Base-by-base conservation (phyloP, 2,329 filamentous ascomycete species). In the Botryotinia globosa region DNA sequence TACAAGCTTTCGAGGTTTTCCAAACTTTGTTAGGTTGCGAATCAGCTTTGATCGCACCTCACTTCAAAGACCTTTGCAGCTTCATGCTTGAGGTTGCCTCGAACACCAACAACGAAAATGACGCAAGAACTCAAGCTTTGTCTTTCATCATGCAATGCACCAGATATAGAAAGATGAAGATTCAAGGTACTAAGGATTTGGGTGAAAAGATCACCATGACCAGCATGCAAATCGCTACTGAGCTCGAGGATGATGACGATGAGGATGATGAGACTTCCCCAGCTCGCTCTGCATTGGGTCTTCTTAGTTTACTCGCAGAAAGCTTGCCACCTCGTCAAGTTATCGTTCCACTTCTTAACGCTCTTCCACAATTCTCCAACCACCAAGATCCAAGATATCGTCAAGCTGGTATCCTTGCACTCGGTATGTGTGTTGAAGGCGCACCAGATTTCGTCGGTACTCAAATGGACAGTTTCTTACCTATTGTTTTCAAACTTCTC, bases 391-490 rank as follows among this genome's bases (percentile, higher is more conserved):
- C 94, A 51, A 90, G 93, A 78, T 92, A 92, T 84, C 91, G 95
- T 74, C 92, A 95, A 83, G 94, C 95, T 71, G 94, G 93, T 83
- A 96, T 98, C 80, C 87, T 98, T 75, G 92, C 95, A 66, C 88
- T 99, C 8, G 95, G 95, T 74, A 97, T 95, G 85, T 95, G 93
- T 78, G 95, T 97, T 70, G 96, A 98, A 85, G 96, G 96, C 78
- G 95, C 96, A 44, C 96, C 96, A 25, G 96, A 99, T 82, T 99
- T 98, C 83, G 94, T 98, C 80, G 94, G 93, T 76, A 97, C 94
- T 32, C 96, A 99, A 83, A 89, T 98, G 75, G 87, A 91, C 79
- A 88, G 91, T 76, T 92, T 98, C 77, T 89, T 98, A 81, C 96
- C 96, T 66, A 87, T 93, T 77, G 90, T 98, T 73, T 87, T 98